Conservation (phyloP, 352 stramenopile species). For the Pythium oligandrum region DNA sequence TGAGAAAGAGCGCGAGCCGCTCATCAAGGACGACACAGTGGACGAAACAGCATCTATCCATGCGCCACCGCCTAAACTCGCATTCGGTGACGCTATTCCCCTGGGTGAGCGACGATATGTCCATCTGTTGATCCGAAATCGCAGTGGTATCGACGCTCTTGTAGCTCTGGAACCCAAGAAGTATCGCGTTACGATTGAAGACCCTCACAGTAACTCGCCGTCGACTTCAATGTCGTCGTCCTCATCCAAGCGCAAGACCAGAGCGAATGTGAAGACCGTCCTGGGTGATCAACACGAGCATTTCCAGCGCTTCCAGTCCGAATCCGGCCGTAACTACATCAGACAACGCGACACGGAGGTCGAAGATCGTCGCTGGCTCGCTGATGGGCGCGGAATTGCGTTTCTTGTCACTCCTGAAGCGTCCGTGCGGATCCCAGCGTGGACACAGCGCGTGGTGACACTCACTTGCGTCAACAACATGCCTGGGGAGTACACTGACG, state of each 20-base stretch:
- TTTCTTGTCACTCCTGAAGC: conserved; percentile 30
- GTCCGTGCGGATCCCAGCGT: conserved; percentile 41
- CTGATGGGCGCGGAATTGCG: conserved; percentile 43
- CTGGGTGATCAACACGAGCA: conserved; percentile 32
- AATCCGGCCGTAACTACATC: conserved; percentile 39
- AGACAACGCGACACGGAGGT: conserved; percentile 28
- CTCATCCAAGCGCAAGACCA: too few species aligned
- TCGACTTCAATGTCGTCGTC: too few species aligned
- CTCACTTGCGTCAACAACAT: conserved; percentile 80
- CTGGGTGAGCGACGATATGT: conserved; percentile 49
- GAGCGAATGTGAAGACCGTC: too few species aligned
- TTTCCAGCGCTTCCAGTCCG: conserved; percentile 48
- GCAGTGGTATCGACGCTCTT: conserved; percentile 65
- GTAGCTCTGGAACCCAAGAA: conserved; percentile 59
- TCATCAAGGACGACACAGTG: too few species aligned
- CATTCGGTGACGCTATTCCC: conserved; percentile 57
- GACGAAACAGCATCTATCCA: conserved; percentile 5
- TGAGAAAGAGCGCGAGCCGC: not conserved
- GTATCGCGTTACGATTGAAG: conserved; percentile 22
- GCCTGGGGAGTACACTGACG: conserved; percentile 57
- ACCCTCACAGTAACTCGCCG: too few species aligned
- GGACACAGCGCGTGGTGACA: conserved; percentile 46
- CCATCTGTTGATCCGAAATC: conserved; percentile 63
- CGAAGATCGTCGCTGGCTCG: conserved; percentile 45
- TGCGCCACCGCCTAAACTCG: conserved; percentile 35